Evolutionary conservation across 2,329 filamentous ascomycete genomes (phyloP).

Genomic region (Elsinoe fawcettii): DNA sequence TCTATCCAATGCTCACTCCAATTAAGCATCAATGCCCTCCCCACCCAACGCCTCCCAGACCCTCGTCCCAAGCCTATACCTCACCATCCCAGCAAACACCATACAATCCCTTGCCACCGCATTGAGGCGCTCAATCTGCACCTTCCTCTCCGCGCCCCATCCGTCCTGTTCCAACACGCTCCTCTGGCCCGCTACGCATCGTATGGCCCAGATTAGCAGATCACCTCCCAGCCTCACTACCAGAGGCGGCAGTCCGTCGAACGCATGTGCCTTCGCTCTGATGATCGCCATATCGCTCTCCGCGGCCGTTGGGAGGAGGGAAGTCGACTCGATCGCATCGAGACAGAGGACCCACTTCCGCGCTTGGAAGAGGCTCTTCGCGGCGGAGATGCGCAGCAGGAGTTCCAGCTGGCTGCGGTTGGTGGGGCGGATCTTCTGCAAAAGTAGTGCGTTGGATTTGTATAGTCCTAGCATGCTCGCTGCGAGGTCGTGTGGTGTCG

Average conservation of each 20-base stretch:
- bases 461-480: slow-evolving; percentile 57
- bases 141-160: slow-evolving; percentile 42
- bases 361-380: slow-evolving; percentile 51
- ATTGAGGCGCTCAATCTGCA: slow-evolving; percentile 53
- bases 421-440: slow-evolving; percentile 48
- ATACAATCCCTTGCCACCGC: slow-evolving; percentile 83
- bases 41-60: slow-evolving; percentile 83
- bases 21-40: slow-evolving; percentile 31
- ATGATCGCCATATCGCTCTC: slow-evolving; percentile 69
- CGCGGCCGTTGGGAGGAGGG: slow-evolving; percentile 72
- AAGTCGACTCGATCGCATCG: slow-evolving; percentile 63
- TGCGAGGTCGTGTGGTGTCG: slow-evolving; percentile 58
- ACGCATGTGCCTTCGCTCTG: slow-evolving; percentile 70
- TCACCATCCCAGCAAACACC: slow-evolving; percentile 86
- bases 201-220: slow-evolving; percentile 87
- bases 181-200: slow-evolving; percentile 72
- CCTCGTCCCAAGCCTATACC: slow-evolving; percentile 79
- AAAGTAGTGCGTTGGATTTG: slow-evolving; percentile 52
- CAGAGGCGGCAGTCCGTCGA: slow-evolving; percentile 67
- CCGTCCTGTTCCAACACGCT: slow-evolving; percentile 61
- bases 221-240: slow-evolving; percentile 86
- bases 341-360: slow-evolving; percentile 54
- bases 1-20: background rate
- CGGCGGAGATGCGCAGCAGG: slow-evolving; percentile 53
- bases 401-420: slow-evolving; percentile 54